phyloP scores from a whole-genome alignment of 306 rosid genomes.

The Quercus parvula region DNA sequence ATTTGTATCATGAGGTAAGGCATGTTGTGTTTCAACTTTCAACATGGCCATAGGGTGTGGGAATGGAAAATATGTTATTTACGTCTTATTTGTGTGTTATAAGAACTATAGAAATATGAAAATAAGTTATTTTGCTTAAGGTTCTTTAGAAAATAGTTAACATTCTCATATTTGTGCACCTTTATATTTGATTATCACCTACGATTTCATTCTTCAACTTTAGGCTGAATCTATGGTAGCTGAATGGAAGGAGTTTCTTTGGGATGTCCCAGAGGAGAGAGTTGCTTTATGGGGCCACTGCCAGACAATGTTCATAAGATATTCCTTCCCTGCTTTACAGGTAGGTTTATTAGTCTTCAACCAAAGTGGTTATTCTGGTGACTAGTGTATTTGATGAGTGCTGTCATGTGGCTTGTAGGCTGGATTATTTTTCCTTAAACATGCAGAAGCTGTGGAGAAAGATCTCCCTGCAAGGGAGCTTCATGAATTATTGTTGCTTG shows the following conservation, averaged over 20 bases:
- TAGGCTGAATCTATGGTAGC: conserved; percentile 99
- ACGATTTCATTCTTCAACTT: neutral
- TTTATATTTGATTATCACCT: neutral
- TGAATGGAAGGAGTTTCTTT: conserved; percentile 97
- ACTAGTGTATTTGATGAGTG: conserved; percentile 19
- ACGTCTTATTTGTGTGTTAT: neutral
- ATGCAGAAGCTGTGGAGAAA: conserved; percentile 94
- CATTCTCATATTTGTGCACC: neutral
- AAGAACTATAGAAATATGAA: neutral
- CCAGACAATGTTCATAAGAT: conserved; percentile 83
- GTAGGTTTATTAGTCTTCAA: conserved; percentile 39
- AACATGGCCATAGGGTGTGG: neutral
- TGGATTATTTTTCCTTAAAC: conserved; percentile 93
- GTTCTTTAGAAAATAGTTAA: neutral
- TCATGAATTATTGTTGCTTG: conserved; percentile 81
- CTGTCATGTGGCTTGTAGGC: conserved; percentile 59
- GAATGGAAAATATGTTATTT: neutral
- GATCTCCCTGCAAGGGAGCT: conserved; percentile 97
- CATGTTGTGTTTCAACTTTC: neutral
- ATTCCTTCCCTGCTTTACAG: conserved; percentile 89
- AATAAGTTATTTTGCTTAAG: neutral
- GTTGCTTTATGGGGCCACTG: conserved; percentile 95
- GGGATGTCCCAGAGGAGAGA: conserved; percentile 99
- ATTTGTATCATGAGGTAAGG: neutral
- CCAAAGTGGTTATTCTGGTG: conserved; percentile 17